Base-by-base conservation (phyloP, 441 rosid species). In the Omphalea diandra region DNA sequence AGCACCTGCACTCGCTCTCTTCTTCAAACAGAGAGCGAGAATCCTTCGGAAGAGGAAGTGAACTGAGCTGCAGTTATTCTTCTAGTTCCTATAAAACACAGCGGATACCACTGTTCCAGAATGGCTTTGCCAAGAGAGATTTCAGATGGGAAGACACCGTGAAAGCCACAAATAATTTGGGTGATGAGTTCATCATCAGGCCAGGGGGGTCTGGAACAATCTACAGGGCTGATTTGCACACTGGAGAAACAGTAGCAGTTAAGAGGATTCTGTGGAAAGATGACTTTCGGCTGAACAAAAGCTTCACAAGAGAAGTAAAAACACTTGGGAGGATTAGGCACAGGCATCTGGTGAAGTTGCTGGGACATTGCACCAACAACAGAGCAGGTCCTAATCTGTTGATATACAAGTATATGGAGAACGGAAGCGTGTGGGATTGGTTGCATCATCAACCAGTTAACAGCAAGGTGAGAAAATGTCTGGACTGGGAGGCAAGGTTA, bases 371-470 rank as follows among this genome's bases (percentile, higher is more conserved):
- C 70, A 81, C 88, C 77, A 86, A 84, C 75, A 82, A 63, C 65
- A 73, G 72, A 36, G 87, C 81, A n/a, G 95, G 93, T 29, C 76
- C 79, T 29, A 90, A 87, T 80, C 84, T 93, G 60, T 74, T 93
- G 81, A 86, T 93, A 41, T 90, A 93, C 32, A 93, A 93, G 78
- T 88, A 84, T 78, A 93, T 93, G 98, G 84, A 83, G 84, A 93
- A 93, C 11, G 98, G 98, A 52, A 93, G 98, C 26, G 80, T 88
- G 22, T 90, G 93, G 91, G 93, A 93, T 74, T 88, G 98, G 97
- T 81, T 93, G 75, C 92, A 93, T 71, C 67, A 52, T 50, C 73
- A 75, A 36, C 73, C 83, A 0, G 78, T n/a, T 49, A 78, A 74
- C 36, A 69, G 73, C 32, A 86, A 86, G 73, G 74, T 64, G 77